These are phyloP conservation scores for Camillea tinctor DNA, from an alignment of 2,329 filamentous ascomycete species.

Conservation along the genomic window DNA sequence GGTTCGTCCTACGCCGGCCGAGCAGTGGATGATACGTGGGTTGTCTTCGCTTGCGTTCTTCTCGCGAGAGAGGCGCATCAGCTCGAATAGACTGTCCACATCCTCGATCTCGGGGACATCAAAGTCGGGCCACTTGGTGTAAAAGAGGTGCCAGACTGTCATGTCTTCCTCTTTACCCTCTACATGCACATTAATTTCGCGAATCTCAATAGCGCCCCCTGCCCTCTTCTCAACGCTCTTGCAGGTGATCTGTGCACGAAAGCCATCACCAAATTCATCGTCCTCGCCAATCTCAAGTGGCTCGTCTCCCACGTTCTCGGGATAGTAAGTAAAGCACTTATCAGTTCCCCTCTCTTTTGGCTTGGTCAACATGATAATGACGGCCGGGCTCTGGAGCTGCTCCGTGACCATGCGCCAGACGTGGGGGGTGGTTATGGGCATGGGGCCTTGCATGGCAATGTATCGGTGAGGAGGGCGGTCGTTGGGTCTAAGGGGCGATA, in stretches of 20 bases:
- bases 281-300: constrained; percentile 59
- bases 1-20: constrained; percentile 88
- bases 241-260: constrained; percentile 68
- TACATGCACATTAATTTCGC: constrained; percentile 65
- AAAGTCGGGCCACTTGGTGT: constrained; percentile 88
- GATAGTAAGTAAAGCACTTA: constrained; percentile 91
- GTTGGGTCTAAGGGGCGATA: constrained; percentile 39
- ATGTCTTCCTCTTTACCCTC: constrained; percentile 40
- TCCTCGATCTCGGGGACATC: constrained; percentile 72
- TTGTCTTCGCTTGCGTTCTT: constrained; percentile 57
- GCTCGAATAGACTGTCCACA: constrained; percentile 63
- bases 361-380: constrained; percentile 93
- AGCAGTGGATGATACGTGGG: constrained; percentile 82
- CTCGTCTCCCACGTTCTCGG: constrained; percentile 52
- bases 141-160: constrained; percentile 77
- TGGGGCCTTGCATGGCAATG: constrained; percentile 94
- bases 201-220: constrained; percentile 65
- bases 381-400: constrained; percentile 67
- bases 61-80: constrained; percentile 66
- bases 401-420: constrained; percentile 97
- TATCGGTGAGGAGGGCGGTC: constrained; percentile 55
- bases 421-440: constrained; percentile 69
- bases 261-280: constrained; percentile 64
- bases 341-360: constrained; percentile 74
- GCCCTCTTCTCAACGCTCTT: constrained; percentile 58